phyloP scores from a whole-genome alignment of 2,329 filamentous ascomycete genomes.

The Acarospora socialis region DNA sequence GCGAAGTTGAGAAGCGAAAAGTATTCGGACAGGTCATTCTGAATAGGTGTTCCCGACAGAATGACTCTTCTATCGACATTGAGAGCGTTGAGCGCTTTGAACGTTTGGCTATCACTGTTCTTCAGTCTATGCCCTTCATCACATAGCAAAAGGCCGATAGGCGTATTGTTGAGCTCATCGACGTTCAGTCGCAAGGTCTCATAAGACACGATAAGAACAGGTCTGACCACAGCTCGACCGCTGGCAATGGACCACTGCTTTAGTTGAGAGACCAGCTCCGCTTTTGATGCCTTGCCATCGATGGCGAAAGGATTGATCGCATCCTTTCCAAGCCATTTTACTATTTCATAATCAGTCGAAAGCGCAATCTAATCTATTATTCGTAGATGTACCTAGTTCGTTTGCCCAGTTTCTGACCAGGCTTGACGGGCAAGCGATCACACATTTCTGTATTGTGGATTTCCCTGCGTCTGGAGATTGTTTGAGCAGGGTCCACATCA shows the following conservation, averaged over 20 bases:
- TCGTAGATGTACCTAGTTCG: constrained; percentile 45
- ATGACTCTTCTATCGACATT: constrained; percentile 89
- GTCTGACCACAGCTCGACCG: constrained; percentile 76
- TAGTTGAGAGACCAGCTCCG: constrained; percentile 78
- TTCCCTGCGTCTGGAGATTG: constrained; percentile 94
- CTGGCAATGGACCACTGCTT: constrained; percentile 89
- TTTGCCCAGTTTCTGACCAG: constrained; percentile 97
- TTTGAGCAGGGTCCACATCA: constrained; percentile 94
- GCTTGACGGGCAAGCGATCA: constrained; percentile 93
- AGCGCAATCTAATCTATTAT: background rate
- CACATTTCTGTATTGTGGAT: constrained; percentile 84
- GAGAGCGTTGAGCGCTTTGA: constrained; percentile 74
- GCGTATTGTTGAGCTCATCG: constrained; percentile 75
- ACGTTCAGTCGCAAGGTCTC: constrained; percentile 87
- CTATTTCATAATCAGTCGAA: constrained; percentile 19
- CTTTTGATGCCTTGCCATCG: constrained; percentile 90
- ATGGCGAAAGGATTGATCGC: constrained; percentile 89
- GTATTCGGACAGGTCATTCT: constrained; percentile 97
- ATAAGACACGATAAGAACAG: constrained; percentile 94
- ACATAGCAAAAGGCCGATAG: constrained; percentile 84
- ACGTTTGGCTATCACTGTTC: constrained; percentile 92
- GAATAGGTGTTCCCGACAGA: constrained; percentile 89
- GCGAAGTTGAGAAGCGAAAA: constrained; percentile 93
- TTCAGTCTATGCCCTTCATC: constrained; percentile 95
- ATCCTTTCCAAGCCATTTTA: constrained; percentile 90